Evolutionary conservation across 2,329 filamentous ascomycete genomes (phyloP).

Genomic region (Xylariales sp.): DNA sequence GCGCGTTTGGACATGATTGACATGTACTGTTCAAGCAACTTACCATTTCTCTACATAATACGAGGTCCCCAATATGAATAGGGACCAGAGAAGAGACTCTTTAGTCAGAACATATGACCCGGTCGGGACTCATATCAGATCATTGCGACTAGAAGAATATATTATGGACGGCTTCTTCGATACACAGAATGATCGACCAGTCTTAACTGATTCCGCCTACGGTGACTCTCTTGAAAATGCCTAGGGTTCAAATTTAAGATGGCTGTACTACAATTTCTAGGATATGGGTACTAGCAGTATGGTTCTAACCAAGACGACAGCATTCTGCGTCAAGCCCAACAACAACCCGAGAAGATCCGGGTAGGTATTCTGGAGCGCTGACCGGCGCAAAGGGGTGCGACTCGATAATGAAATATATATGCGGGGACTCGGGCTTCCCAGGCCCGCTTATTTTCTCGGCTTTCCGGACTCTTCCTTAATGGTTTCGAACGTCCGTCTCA

Average conservation of each 20-base stretch:
- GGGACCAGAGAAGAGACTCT: conserved; percentile 11
- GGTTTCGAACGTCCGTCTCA: too few relatives aligned
- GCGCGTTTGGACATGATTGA: conserved; percentile 15
- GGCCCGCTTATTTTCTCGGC: too few relatives aligned
- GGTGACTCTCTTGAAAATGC: not conserved
- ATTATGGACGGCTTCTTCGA: conserved; percentile 3
- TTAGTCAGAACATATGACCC: conserved; percentile 14
- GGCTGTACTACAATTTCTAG: not conserved
- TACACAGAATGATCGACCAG: not conserved
- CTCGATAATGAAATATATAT: not conserved
- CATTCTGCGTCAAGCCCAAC: not conserved
- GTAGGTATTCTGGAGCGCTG: conserved; percentile 18
- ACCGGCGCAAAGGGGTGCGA: not conserved
- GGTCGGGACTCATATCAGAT: too few relatives aligned
- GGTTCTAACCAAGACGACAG: not conserved
- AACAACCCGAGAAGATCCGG: not conserved
- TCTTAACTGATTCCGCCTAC: not conserved
- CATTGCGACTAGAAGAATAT: not conserved
- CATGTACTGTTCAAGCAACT: conserved; percentile 12
- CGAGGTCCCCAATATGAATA: conserved; percentile 1
- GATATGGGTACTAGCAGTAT: not conserved
- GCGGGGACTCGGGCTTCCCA: too few relatives aligned
- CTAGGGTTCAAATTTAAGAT: not conserved
- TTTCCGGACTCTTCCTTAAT: not conserved
- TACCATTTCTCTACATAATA: conserved; percentile 8